Evolutionary conservation across 2,329 filamentous ascomycete genomes (phyloP), one percentile per base, ranked within the genome.

Genomic region (Polychaeton citri): DNA sequence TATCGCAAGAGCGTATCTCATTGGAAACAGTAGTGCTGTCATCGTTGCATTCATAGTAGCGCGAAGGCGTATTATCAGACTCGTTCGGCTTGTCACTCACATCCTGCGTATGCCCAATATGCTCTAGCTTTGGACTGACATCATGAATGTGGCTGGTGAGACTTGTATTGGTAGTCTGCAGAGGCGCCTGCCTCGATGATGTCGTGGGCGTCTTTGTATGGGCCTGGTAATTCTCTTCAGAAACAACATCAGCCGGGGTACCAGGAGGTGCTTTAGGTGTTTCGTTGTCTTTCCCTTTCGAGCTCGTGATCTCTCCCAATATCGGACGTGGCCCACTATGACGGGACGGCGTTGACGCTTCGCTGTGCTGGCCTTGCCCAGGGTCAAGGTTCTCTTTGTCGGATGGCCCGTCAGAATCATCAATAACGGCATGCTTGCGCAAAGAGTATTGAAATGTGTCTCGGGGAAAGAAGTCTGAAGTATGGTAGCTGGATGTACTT

Each of bases 381-480:
- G 41, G 43, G n/a, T 35, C 21, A 7, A 35, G 16, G 30, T 45
- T 49, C 36, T 48, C 46, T 28, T 50, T 49, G 21, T 45, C 40
- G 6, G 43, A 44, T 2, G 41, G 42, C 2, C 35, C 32, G 10
- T 46, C 38, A 5, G 21, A 18, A 2, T 34, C 32, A 5, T 41
- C 32, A 8, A 47, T 44, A 34, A 53, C 53, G 10, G 46, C 46
- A 18, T 57, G 43, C 35, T 52, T 53, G 19, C 49, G 51, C 30
- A 49, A 49, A 5, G 57, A 59, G 35, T 58, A 55, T 13, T 59
- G 55, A 20, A 46, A 44, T 18, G 57, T 53, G 38, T 60, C 55
- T 41, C 45, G 45, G 7, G 57, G 57, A 39, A 60, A 60, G 50
- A 60, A 60, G 41, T 60, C 56, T 15, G 52, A 51, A 8, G 57